Conservation (phyloP, 108 stramenopile species). For the Stephanodiscus triporus region DNA sequence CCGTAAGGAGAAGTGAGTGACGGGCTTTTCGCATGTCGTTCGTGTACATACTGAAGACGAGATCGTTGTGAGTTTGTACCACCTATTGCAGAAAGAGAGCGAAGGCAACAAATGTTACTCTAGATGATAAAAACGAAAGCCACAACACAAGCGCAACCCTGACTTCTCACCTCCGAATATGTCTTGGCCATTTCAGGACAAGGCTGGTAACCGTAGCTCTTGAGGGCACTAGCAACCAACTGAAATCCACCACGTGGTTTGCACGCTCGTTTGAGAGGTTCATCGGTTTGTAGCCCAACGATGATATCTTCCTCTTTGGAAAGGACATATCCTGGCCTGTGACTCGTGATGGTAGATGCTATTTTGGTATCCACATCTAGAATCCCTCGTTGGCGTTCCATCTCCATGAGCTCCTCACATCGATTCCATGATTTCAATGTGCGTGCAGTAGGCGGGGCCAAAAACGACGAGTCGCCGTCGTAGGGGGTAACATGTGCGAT, state of each 20-base stretch:
- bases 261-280: conserved; percentile 65
- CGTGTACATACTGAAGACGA: conserved; percentile 71
- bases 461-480: conserved; percentile 57
- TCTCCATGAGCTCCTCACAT: conserved; percentile 51
- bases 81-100: conserved; percentile 9
- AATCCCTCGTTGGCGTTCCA: conserved; percentile 61
- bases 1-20: conserved; percentile 65
- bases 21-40: conserved; percentile 61
- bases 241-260: conserved; percentile 69
- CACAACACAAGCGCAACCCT: not conserved
- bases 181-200: conserved; percentile 15
- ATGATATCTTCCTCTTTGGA: conserved; percentile 69
- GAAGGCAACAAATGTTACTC: not conserved
- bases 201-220: conserved; percentile 63
- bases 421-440: conserved; percentile 51
- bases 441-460: conserved; percentile 56
- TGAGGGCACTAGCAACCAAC: conserved; percentile 54
- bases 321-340: conserved; percentile 65
- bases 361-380: conserved; percentile 60
- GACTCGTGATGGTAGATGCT: conserved; percentile 64
- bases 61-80: conserved; percentile 70
- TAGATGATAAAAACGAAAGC: not conserved
- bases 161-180: conserved; percentile 37
- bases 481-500: conserved; percentile 49
- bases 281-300: conserved; percentile 65